Evolutionary conservation across 768 basidiomycete genomes (phyloP).

Genomic region (Termitomyces sp.): DNA sequence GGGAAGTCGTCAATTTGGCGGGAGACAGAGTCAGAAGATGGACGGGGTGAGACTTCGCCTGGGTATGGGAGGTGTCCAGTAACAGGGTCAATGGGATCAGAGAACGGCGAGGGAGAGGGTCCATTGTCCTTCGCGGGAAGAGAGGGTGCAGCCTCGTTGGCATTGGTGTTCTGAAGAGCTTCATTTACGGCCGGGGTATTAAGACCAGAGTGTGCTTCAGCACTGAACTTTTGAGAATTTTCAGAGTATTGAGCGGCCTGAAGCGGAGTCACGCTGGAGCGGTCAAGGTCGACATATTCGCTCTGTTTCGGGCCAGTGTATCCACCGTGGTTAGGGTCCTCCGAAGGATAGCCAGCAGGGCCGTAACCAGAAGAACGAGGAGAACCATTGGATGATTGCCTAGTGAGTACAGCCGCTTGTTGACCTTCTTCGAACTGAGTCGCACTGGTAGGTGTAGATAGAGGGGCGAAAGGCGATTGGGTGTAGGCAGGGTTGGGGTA

Average conservation of each 20-base stretch:
- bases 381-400: slow-evolving; percentile 16
- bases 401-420: slow-evolving; percentile 14
- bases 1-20: slow-evolving; percentile 30
- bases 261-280: slow-evolving; percentile 69
- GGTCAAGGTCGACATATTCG: slow-evolving; percentile 59
- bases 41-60: slow-evolving; percentile 4
- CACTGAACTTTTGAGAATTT: slow-evolving; percentile 53
- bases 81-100: slow-evolving; percentile 4
- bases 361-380: slow-evolving; percentile 6
- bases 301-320: slow-evolving; percentile 20
- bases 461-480: slow-evolving; percentile 29
- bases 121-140: slow-evolving; percentile 2
- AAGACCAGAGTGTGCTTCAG: slow-evolving; percentile 29
- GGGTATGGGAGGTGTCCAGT: background rate
- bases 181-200: slow-evolving; percentile 24
- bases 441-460: slow-evolving; percentile 24
- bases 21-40: slow-evolving; percentile 10
- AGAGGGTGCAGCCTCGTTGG: slow-evolving; percentile 1
- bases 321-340: slow-evolving; percentile 13
- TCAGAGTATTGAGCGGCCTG: slow-evolving; percentile 73
- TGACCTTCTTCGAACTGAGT: slow-evolving; percentile 11
- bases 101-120: slow-evolving; percentile 19
- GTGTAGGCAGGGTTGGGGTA: slow-evolving; percentile 21
- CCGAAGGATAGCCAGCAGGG: slow-evolving; percentile 7
- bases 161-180: slow-evolving; percentile 3